Evolutionary conservation across 371 early-diverging fungal species (phyloP).

Genomic region (Saksenaea oblongispora): DNA sequence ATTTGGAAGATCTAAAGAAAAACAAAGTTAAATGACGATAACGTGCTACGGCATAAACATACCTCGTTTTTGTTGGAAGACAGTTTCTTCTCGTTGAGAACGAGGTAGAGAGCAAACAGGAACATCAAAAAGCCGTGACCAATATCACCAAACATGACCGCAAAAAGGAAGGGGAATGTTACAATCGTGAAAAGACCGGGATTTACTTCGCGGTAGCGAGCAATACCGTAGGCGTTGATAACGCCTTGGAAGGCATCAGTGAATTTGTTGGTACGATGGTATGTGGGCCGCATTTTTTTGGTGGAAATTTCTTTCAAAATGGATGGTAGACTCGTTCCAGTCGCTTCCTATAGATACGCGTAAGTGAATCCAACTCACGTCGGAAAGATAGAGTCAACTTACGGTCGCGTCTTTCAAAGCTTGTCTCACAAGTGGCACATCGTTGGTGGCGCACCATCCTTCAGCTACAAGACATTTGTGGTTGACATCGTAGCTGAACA

Average conservation of each 20-base stretch:
- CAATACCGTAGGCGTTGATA: conserved; percentile 98
- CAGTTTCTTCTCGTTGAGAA: conserved; percentile 82
- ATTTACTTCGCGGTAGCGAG: conserved; percentile 99
- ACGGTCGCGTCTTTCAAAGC: conserved; percentile 84
- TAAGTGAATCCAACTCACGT: background rate
- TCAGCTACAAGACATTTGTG: conserved; percentile 96
- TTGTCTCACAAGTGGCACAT: conserved; percentile 76
- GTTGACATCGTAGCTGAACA: conserved; percentile 90
- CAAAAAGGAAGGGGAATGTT: conserved; percentile 99
- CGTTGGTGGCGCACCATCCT: conserved; percentile 94
- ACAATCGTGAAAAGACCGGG: conserved; percentile 98
- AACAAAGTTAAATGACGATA: conserved; percentile 1
- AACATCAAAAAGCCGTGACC: conserved; percentile 96
- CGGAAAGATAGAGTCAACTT: conserved; percentile 18
- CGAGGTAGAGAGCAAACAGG: conserved; percentile 75
- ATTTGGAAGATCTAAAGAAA: conserved; percentile 75
- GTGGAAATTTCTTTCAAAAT: conserved; percentile 86
- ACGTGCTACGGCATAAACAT: background rate
- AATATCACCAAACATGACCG: conserved; percentile 99
- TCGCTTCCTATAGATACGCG: conserved; percentile 60
- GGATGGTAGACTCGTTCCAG: conserved; percentile 86
- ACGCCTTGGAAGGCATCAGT: conserved; percentile 97
- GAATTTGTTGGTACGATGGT: conserved; percentile 94
- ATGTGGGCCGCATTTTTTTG: conserved; percentile 92
- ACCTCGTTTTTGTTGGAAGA: conserved; percentile 75